A percentile compares a stretch with the other conserved stretches of the same genome.
Conservation (phyloP, 257 asterid species). For the Solanum chiquidenum region DNA sequence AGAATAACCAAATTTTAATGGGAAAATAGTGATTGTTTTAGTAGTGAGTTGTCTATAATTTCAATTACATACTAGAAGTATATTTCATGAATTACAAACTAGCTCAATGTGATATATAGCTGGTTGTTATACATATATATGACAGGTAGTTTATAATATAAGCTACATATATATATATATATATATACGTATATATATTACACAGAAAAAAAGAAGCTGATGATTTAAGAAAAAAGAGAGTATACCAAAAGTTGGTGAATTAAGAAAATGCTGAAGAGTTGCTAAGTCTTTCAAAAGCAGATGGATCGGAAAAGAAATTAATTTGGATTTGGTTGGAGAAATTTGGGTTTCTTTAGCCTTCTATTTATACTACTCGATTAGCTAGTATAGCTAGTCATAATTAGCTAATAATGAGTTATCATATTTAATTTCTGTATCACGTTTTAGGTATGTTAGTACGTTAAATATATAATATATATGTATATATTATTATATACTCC, state of each 20-base stretch:
- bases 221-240: neutral
- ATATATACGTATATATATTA: no score
- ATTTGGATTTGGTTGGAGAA: constrained; percentile 10
- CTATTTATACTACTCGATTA: constrained; percentile 50
- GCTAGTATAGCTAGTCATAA: neutral
- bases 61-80: neutral
- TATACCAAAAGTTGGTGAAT: neutral
- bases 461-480: no score
- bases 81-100: neutral
- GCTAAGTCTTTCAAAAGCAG: constrained; percentile 34
- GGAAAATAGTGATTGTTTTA: neutral
- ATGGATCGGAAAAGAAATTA: constrained; percentile 9
- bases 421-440: neutral
- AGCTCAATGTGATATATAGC: no score
- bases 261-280: constrained; percentile 12
- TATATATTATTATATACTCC: no score
- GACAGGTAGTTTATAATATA: no score
- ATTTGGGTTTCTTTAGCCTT: constrained; percentile 25
- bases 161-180: no score
- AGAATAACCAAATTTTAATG: no score
- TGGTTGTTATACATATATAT: no score
- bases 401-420: neutral
- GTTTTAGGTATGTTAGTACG: neutral
- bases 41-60: no score
- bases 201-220: neutral